phyloP scores from a whole-genome alignment of 768 basidiomycete species.

The Myochromella boudieri region DNA sequence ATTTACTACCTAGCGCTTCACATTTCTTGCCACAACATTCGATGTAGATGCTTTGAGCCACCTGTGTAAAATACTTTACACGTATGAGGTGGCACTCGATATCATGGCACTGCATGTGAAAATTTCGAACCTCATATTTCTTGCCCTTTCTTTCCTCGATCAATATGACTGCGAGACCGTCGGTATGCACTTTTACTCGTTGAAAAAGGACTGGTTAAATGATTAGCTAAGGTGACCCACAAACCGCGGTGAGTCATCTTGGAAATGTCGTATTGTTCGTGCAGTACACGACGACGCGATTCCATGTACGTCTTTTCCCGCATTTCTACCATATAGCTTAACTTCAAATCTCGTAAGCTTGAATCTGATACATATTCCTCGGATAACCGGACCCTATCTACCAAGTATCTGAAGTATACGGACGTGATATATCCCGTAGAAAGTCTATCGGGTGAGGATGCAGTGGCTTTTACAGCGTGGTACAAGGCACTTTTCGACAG shows the following conservation, averaged over 20 bases:
- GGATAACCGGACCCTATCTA: conserved; percentile 44
- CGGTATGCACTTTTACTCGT: conserved; percentile 41
- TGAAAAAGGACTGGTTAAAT: background rate
- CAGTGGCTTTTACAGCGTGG: conserved; percentile 55
- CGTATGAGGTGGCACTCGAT: conserved; percentile 60
- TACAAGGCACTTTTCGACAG: conserved; percentile 78
- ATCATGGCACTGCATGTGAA: conserved; percentile 67
- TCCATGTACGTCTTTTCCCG: conserved; percentile 44
- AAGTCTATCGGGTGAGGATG: conserved; percentile 42
- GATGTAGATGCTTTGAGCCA: conserved; percentile 73
- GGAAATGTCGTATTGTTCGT: conserved; percentile 79
- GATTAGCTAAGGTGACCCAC: conserved; percentile 65
- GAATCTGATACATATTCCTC: conserved; percentile 44
- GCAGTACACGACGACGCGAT: conserved; percentile 65
- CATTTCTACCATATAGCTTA: conserved; percentile 2
- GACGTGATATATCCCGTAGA: conserved; percentile 41
- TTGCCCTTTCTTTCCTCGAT: conserved; percentile 61
- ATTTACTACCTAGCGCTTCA: conserved; percentile 52
- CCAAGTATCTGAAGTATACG: conserved; percentile 51
- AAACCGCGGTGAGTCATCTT: conserved; percentile 75
- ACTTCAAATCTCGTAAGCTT: conserved; percentile 40
- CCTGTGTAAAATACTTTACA: conserved; percentile 65
- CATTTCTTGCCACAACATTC: conserved; percentile 44
- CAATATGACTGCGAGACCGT: conserved; percentile 81
- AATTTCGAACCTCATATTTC: conserved; percentile 63